Conservation (phyloP, 768 basidiomycete genomes). For the Lactifluus rugatus region DNA sequence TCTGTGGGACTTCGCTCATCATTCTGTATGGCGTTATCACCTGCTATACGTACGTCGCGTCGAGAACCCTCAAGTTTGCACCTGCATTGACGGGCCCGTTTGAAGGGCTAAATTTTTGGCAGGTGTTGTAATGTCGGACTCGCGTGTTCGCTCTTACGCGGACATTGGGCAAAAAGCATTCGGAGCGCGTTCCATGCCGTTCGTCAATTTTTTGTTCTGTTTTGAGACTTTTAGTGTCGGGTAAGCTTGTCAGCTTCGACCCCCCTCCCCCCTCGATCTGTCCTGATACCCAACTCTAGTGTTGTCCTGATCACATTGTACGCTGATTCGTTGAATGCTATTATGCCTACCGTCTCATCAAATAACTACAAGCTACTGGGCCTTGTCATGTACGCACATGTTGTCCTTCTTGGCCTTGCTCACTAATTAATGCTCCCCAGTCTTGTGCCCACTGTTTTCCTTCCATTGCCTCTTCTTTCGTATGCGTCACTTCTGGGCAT, state of each 20-base stretch:
- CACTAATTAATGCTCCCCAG: slow-evolving; percentile 29
- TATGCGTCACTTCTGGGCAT: slow-evolving; percentile 85
- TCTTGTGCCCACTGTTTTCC: slow-evolving; percentile 72
- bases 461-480: slow-evolving; percentile 80
- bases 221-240: slow-evolving; percentile 79
- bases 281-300: slow-evolving; percentile 28
- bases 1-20: slow-evolving; percentile 63
- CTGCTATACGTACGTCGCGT: slow-evolving; percentile 71
- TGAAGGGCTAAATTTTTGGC: slow-evolving; percentile 81
- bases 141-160: slow-evolving; percentile 67
- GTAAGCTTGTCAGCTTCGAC: slow-evolving; percentile 29
- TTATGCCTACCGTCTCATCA: slow-evolving; percentile 58
- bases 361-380: slow-evolving; percentile 70
- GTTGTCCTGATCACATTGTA: slow-evolving; percentile 85
- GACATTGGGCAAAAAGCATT: slow-evolving; percentile 89
- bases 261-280: not conserved
- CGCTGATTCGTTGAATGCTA: slow-evolving; percentile 71
- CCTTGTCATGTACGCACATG: slow-evolving; percentile 48
- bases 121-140: slow-evolving; percentile 59
- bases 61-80: not conserved
- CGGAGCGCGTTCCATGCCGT: slow-evolving; percentile 54
- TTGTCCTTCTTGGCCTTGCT: not conserved
- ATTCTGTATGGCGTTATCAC: slow-evolving; percentile 69
- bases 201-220: slow-evolving; percentile 70
- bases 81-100: not conserved